These are phyloP conservation scores for Euptelea pleiosperma DNA, from an alignment of 164 flowering plant genomes.

Conservation along the genomic window DNA sequence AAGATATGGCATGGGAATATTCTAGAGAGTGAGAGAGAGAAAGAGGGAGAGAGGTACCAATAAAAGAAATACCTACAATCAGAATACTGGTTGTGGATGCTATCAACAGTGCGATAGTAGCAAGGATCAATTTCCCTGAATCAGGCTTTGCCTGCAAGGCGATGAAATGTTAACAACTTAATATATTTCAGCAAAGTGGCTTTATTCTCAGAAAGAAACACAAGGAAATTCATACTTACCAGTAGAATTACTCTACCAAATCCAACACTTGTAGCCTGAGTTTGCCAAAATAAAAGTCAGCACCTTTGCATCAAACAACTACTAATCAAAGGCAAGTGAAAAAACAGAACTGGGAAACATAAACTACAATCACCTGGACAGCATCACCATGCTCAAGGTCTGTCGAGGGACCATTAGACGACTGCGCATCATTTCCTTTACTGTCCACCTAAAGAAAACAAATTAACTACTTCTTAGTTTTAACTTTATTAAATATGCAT, in stretches of 20 bases:
- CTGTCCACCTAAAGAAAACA: constrained; percentile 32
- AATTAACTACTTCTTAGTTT: neutral
- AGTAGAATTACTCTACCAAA: constrained; percentile 69
- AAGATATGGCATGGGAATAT: too few relatives aligned
- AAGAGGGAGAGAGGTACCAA: neutral
- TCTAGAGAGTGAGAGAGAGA: neutral
- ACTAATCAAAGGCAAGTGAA: neutral
- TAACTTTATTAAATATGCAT: constrained; percentile 1
- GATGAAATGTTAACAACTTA: constrained; percentile 3
- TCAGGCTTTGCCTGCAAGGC: constrained; percentile 75
- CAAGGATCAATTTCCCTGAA: constrained; percentile 57
- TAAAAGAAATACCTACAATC: constrained; percentile 43
- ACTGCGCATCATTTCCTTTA: constrained; percentile 35
- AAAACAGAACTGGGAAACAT: neutral
- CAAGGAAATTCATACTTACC: constrained; percentile 42
- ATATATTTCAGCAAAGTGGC: neutral
- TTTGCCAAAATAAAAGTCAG: constrained; percentile 14
- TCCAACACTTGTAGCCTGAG: constrained; percentile 85
- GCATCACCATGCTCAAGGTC: constrained; percentile 85
- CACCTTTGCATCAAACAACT: neutral
- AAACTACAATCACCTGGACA: constrained; percentile 43
- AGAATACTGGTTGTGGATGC: constrained; percentile 62
- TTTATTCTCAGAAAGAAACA: neutral
- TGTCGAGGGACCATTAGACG: constrained; percentile 29
- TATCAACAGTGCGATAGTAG: constrained; percentile 62